Percentiles rank a stretch among this genome's conserved stretches.
Evolutionary conservation across 108 stramenopile species (phyloP).

Genomic region (Epipyxis sp.): DNA sequence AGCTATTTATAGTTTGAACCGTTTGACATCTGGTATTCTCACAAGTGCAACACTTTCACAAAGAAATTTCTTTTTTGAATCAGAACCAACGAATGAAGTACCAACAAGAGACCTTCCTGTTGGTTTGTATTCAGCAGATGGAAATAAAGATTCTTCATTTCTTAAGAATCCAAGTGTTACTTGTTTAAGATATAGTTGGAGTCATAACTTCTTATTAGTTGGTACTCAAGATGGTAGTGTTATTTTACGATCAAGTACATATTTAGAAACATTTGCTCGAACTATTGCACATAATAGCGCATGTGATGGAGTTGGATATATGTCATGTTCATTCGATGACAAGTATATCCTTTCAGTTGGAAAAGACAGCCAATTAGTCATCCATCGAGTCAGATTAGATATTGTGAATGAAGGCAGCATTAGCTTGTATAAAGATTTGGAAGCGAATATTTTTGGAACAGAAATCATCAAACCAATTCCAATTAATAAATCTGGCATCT

Average conservation of each 20-base stretch:
- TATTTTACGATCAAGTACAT: constrained; percentile 38
- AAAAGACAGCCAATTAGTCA: constrained; percentile 45
- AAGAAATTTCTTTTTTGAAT: too few species aligned
- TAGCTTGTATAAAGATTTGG: not conserved
- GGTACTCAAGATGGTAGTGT: constrained; percentile 47
- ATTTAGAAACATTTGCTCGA: constrained; percentile 38
- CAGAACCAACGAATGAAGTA: too few species aligned
- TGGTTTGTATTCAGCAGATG: constrained; percentile 22
- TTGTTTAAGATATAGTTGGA: constrained; percentile 11
- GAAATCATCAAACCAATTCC: not conserved
- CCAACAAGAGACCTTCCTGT: constrained; percentile 1
- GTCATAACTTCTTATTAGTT: constrained; percentile 36
- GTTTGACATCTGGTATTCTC: not conserved
- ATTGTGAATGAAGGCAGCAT: not conserved
- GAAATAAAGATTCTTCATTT: constrained; percentile 33
- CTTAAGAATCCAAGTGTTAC: constrained; percentile 20
- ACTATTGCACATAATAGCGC: constrained; percentile 47
- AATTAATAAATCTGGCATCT: not conserved
- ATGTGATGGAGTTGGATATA: constrained; percentile 34
- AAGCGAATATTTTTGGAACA: not conserved
- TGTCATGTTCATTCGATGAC: constrained; percentile 42
- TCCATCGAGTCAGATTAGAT: constrained; percentile 35
- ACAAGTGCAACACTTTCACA: too few species aligned
- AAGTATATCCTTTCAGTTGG: constrained; percentile 52
- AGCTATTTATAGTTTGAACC: not conserved